Conservation (phyloP, 257 asterid species). For the Cordia subcordata region DNA sequence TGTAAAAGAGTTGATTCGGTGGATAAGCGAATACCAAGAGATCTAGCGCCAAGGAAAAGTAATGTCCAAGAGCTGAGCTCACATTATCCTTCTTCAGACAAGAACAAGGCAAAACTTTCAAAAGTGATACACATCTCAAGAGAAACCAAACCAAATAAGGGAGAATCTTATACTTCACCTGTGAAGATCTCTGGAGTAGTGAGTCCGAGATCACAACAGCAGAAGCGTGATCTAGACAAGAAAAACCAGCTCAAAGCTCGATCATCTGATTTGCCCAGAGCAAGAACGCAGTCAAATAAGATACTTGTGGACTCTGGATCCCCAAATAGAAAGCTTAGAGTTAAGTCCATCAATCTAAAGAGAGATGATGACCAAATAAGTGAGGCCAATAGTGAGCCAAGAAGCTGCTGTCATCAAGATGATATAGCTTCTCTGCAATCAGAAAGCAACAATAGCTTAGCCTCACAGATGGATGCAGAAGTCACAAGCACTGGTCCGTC, state of each 20-base stretch:
- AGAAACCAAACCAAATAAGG: slow-evolving; percentile 22
- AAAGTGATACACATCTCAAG: slow-evolving; percentile 19
- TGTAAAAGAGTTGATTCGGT: slow-evolving; percentile 30
- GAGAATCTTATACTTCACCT: slow-evolving; percentile 20
- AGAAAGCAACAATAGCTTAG: slow-evolving; percentile 61
- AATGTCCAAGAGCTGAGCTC: slow-evolving; percentile 26
- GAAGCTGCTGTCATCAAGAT: slow-evolving; percentile 38
- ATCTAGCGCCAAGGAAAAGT: slow-evolving; percentile 31
- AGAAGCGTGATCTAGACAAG: slow-evolving; percentile 29
- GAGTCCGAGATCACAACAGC: slow-evolving; percentile 52
- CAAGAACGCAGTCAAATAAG: slow-evolving; percentile 31
- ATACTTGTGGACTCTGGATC: slow-evolving; percentile 29
- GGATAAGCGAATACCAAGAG: slow-evolving; percentile 31
- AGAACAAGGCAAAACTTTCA: slow-evolving; percentile 21
- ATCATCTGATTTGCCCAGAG: slow-evolving; percentile 33
- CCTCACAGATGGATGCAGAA: slow-evolving; percentile 63
- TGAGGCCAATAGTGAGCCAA: slow-evolving; percentile 41
- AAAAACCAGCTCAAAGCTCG: slow-evolving; percentile 32
- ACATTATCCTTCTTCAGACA: slow-evolving; percentile 26
- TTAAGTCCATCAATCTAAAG: slow-evolving; percentile 31
- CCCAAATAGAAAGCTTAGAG: slow-evolving; percentile 32
- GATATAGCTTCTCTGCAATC: slow-evolving; percentile 68
- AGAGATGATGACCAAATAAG: slow-evolving; percentile 41
- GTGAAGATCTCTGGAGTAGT: slow-evolving; percentile 36
- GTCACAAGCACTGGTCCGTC: slow-evolving; percentile 39